Evolutionary conservation across 805 yeast genomes (phyloP), one percentile per base, ranked within the genome.

Genomic region (Jamesozyma gamospora): DNA sequence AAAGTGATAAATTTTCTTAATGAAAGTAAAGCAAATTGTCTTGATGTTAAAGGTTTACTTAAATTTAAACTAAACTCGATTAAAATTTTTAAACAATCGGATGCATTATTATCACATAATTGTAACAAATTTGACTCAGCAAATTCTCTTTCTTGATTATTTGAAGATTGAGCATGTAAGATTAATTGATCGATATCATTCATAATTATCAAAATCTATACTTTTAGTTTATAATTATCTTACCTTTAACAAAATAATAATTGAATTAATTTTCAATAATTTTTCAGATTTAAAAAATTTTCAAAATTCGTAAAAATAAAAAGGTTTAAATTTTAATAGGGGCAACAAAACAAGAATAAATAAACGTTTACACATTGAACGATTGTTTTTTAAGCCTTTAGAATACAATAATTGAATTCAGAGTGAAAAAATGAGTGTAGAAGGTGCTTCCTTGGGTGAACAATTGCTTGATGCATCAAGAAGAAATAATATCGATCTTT

Each of bases 401-500:
- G 7, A 14, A 7, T 14, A n/a, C 17, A 7, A 29, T 8, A 7
- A 25, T 25, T 11, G 8, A 16, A 7, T 4, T n/a, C 21, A 4
- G 16, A n/a, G n/a, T n/a, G n/a, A n/a, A n/a, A 34, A 34, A 7
- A 51, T 48, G 53, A 42, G 43, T 37, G 41, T 57, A 21, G 76
- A 74, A 46, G 95, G 96, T 32, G 96, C 96, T 5, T 69, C 82
- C 7, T 71, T 71, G 42, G 63, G 72, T 16, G 90, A 90, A 58
- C 95, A 85, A 64, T 62, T 90, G 35, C 67, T 92, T 32, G 96
- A 90, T 49, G 79, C 90, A 3, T 79, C 94, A 8, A 77, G 97
- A 56, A 71, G 96, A 61, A 83, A 90, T 67, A 92, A 90, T 58
- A 71, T 76, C 3, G 94, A 85, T 45, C 71, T 90, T 37, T 63